Conservation (phyloP, 768 basidiomycete genomes). For the Russula ochroleuca region DNA sequence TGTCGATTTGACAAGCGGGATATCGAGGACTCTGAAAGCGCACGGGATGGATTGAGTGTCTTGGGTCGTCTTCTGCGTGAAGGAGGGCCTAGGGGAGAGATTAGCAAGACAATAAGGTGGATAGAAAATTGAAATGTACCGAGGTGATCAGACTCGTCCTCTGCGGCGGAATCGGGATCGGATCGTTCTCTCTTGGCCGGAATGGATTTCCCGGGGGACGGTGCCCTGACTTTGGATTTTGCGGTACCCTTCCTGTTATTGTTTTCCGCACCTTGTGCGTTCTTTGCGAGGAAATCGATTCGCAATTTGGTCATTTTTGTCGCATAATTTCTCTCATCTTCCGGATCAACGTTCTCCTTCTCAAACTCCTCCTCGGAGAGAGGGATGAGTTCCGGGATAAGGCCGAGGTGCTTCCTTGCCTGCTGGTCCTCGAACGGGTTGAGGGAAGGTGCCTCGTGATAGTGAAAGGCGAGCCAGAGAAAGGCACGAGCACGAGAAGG, state of each 20-base stretch:
- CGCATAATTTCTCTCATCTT: constrained; percentile 41
- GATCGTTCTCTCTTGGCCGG: constrained; percentile 23
- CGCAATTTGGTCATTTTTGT: constrained; percentile 40
- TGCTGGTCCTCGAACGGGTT: constrained; percentile 41
- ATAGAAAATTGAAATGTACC: background rate
- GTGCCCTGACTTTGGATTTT: constrained; percentile 14
- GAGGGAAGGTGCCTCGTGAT: constrained; percentile 38
- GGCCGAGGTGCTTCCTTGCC: constrained; percentile 30
- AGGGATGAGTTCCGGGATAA: constrained; percentile 32
- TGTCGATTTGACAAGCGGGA: constrained; percentile 39
- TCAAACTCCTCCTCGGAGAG: constrained; percentile 35
- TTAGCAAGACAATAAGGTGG: background rate
- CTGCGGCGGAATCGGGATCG: constrained; percentile 18
- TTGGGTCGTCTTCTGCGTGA: constrained; percentile 5
- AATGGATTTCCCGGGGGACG: constrained; percentile 11
- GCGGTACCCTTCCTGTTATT: constrained; percentile 17
- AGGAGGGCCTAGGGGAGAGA: constrained; percentile 1
- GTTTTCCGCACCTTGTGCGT: constrained; percentile 27
- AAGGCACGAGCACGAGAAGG: constrained; percentile 43
- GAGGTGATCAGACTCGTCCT: constrained; percentile 17
- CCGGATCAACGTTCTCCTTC: constrained; percentile 44
- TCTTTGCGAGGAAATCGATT: constrained; percentile 37
- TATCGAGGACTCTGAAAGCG: constrained; percentile 34
- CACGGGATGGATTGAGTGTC: constrained; percentile 1
- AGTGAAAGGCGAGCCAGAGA: constrained; percentile 47